These are phyloP conservation scores for Ascochyta koolunga DNA, from an alignment of 2,329 filamentous ascomycete genomes.

Conservation along the genomic window DNA sequence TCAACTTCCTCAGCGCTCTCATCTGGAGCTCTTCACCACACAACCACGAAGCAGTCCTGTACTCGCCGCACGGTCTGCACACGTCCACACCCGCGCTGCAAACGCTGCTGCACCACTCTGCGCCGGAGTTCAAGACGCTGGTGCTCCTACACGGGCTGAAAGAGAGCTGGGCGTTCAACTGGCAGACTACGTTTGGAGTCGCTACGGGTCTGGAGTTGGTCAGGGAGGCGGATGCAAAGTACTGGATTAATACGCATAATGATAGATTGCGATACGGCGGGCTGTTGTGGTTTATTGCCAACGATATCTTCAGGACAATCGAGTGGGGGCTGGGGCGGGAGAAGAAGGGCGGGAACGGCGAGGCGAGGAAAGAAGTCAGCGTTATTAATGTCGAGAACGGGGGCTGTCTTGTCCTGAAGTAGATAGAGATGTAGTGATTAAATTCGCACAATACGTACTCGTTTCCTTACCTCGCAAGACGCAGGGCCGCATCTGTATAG, in stretches of 20 bases:
- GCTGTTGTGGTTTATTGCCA: constrained; percentile 1
- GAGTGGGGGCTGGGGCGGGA: constrained; percentile 7
- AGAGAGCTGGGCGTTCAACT: constrained; percentile 4
- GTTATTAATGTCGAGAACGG: constrained; percentile 3
- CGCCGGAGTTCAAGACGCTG: neutral
- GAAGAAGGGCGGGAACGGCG: neutral
- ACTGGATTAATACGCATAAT: constrained; percentile 17
- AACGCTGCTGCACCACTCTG: neutral
- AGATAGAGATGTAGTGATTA: neutral
- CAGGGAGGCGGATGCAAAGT: neutral
- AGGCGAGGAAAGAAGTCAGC: neutral
- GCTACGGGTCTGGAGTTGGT: constrained; percentile 5
- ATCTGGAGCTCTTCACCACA: neutral
- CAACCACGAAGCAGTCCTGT: constrained; percentile 14
- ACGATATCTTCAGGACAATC: constrained; percentile 2
- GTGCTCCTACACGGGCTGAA: constrained; percentile 15
- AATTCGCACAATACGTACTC: constrained; percentile 1
- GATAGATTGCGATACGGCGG: constrained; percentile 6
- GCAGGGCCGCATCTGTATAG: constrained; percentile 6
- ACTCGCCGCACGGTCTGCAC: constrained; percentile 13
- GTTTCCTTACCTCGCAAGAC: neutral
- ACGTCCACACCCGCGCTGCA: constrained; percentile 9
- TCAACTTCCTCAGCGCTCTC: constrained; percentile 13
- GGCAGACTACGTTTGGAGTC: constrained; percentile 11
- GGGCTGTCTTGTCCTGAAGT: neutral